Percentiles rank a stretch among this genome's conserved stretches.
Conservation (phyloP, 371 early-diverging fungal genomes). For the Chytridiales sp. region DNA sequence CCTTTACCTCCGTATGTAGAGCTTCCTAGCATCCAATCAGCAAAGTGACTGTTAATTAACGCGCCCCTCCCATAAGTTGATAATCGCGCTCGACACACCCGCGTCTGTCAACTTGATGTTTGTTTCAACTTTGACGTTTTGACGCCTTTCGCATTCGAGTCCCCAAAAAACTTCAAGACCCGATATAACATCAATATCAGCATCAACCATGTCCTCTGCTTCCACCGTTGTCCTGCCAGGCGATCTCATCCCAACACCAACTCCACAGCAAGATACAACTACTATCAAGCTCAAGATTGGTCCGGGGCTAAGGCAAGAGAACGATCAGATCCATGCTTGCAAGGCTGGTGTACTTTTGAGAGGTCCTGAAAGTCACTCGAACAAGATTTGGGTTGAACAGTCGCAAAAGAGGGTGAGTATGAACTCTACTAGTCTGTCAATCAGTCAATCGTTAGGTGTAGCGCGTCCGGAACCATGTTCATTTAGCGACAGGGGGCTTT, state of each 20-base stretch:
- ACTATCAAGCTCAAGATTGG: slow-evolving; percentile 60
- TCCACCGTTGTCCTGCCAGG: slow-evolving; percentile 61
- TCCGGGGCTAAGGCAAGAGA: slow-evolving; percentile 75
- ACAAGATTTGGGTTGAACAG: slow-evolving; percentile 78
- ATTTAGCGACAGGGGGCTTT: not conserved
- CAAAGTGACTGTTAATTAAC: too few relatives aligned
- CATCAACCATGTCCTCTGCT: slow-evolving; percentile 8
- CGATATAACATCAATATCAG: too few relatives aligned
- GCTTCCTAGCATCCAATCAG: too few relatives aligned
- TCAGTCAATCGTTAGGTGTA: not conserved
- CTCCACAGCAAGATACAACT: slow-evolving; percentile 15
- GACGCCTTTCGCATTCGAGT: too few relatives aligned
- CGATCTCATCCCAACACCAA: slow-evolving; percentile 49
- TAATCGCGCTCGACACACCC: too few relatives aligned
- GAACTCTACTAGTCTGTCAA: not conserved
- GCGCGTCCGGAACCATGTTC: not conserved
- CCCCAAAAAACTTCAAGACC: too few relatives aligned
- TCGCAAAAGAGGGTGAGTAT: slow-evolving; percentile 74
- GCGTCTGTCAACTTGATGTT: too few relatives aligned
- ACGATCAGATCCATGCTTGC: slow-evolving; percentile 60
- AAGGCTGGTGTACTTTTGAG: slow-evolving; percentile 74
- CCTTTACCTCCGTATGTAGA: too few relatives aligned
- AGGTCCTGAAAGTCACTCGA: slow-evolving; percentile 49
- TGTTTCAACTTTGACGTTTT: too few relatives aligned
- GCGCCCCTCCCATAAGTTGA: too few relatives aligned